Evolutionary conservation across 352 stramenopile species (phyloP).

Genomic region (Thalassiosira livingstoniorum): DNA sequence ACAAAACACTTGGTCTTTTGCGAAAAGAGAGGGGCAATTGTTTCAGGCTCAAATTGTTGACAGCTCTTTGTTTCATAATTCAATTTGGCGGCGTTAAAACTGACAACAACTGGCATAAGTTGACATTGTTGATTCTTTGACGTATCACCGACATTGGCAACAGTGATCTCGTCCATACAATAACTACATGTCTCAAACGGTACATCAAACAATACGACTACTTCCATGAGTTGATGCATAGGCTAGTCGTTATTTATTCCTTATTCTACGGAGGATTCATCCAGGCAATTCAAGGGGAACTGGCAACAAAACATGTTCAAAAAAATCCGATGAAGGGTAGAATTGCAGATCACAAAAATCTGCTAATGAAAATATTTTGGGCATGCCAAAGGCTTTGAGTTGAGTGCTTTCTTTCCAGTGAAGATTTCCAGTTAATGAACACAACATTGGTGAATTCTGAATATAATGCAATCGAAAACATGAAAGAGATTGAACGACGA

Average conservation of each 20-base stretch:
- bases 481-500: not conserved
- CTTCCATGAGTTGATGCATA: not conserved
- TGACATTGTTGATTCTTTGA: not conserved
- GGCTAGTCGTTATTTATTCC: not conserved
- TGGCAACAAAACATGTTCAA: not conserved
- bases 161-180: not conserved
- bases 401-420: no score
- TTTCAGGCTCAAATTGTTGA: not conserved
- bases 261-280: not conserved
- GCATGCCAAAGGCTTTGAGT: no score
- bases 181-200: not conserved
- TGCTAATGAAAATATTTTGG: not conserved
- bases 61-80: not conserved
- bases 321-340: not conserved
- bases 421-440: no score
- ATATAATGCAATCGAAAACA: not conserved
- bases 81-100: not conserved
- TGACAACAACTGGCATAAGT: not conserved
- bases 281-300: not conserved
- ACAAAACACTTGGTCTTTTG: not conserved
- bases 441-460: not conserved
- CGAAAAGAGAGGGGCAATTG: not conserved
- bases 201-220: not conserved
- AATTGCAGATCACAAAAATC: not conserved
- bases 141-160: not conserved